Percentiles rank a stretch among this genome's conserved stretches.
Evolutionary conservation across 2,329 filamentous ascomycete species (phyloP).

Genomic region (Penicillium paneum): DNA sequence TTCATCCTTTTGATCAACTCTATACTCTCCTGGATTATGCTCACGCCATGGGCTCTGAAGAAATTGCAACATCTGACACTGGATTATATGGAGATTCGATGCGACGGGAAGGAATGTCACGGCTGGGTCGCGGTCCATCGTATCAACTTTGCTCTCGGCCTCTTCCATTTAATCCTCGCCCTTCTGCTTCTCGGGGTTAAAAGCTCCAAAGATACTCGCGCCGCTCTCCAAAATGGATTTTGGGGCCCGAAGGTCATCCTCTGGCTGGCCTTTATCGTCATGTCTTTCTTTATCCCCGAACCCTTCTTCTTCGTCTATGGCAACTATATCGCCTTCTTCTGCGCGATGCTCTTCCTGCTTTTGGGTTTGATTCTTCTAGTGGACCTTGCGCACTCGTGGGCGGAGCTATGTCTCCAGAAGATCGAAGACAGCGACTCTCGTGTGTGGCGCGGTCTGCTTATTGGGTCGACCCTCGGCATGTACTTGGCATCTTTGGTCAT

Average conservation of each 20-base stretch:
- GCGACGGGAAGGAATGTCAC: slow-evolving; percentile 84
- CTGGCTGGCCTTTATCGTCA: slow-evolving; percentile 81
- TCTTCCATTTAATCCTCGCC: slow-evolving; percentile 88
- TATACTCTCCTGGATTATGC: slow-evolving; percentile 97
- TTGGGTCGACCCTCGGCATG: slow-evolving; percentile 91
- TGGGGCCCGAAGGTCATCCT: slow-evolving; percentile 95
- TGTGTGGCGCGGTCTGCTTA: slow-evolving; percentile 79
- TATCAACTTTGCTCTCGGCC: slow-evolving; percentile 93
- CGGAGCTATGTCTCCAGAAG: slow-evolving; percentile 89
- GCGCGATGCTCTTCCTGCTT: slow-evolving; percentile 89
- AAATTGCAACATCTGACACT: slow-evolving; percentile 89
- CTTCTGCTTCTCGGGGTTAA: slow-evolving; percentile 80
- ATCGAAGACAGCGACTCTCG: slow-evolving; percentile 86
- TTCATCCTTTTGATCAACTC: slow-evolving; percentile 94
- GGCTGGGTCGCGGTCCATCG: slow-evolving; percentile 96
- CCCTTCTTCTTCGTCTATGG: slow-evolving; percentile 93
- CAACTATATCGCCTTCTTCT: slow-evolving; percentile 83
- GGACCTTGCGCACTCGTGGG: slow-evolving; percentile 94
- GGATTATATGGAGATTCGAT: slow-evolving; percentile 94
- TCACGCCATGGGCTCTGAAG: slow-evolving; percentile 96
- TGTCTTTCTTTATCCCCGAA: slow-evolving; percentile 95
- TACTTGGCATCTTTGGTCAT: slow-evolving; percentile 86
- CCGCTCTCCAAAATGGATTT: slow-evolving; percentile 92
- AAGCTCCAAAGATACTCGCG: slow-evolving; percentile 81
- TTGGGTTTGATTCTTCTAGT: slow-evolving; percentile 89